These are phyloP conservation scores for Boletus smithii DNA, from an alignment of 1,284 basidiomycete genomes.

Conservation along the genomic window DNA sequence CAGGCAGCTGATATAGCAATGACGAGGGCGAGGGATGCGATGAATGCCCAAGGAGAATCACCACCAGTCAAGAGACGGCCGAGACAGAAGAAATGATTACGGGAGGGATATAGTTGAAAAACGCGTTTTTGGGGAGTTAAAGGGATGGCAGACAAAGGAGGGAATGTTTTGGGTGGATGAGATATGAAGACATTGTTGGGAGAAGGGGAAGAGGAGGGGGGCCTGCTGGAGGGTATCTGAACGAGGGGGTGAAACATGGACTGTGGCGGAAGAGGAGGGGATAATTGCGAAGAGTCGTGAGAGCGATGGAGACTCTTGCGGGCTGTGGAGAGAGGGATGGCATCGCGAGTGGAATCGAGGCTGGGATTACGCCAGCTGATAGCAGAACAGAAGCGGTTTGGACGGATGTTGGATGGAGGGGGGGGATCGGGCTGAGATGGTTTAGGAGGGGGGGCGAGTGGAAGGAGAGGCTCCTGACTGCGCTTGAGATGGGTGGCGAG, in stretches of 20 bases:
- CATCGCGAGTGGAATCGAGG: constrained; percentile 45
- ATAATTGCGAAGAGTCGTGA: constrained; percentile 7
- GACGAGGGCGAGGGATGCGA: constrained; percentile 59
- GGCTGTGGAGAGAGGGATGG: constrained; percentile 5
- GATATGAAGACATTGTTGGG: constrained; percentile 30
- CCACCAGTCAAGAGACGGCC: constrained; percentile 81
- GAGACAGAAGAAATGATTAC: constrained; percentile 70
- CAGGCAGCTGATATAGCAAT: constrained; percentile 71
- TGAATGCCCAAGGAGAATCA: constrained; percentile 76
- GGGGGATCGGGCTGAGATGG: constrained; percentile 19
- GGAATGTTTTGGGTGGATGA: constrained; percentile 26
- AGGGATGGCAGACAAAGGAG: constrained; percentile 50
- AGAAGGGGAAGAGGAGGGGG: constrained; percentile 31
- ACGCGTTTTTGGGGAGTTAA: constrained; percentile 46
- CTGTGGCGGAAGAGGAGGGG: constrained; percentile 12
- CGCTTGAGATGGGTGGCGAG: constrained; percentile 45
- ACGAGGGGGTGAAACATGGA: constrained; percentile 25
- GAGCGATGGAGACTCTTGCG: constrained; percentile 10
- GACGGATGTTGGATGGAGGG: constrained; percentile 18
- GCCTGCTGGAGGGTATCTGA: constrained; percentile 24
- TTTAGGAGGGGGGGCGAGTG: constrained; percentile 31
- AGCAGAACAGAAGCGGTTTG: constrained; percentile 49
- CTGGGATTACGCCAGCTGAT: constrained; percentile 57
- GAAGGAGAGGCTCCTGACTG: constrained; percentile 66
- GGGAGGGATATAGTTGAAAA: constrained; percentile 63